Evolutionary conservation across 116 monocot genomes (phyloP), one percentile per base, ranked within the genome.

Genomic region (Dioscorea cayenensis): DNA sequence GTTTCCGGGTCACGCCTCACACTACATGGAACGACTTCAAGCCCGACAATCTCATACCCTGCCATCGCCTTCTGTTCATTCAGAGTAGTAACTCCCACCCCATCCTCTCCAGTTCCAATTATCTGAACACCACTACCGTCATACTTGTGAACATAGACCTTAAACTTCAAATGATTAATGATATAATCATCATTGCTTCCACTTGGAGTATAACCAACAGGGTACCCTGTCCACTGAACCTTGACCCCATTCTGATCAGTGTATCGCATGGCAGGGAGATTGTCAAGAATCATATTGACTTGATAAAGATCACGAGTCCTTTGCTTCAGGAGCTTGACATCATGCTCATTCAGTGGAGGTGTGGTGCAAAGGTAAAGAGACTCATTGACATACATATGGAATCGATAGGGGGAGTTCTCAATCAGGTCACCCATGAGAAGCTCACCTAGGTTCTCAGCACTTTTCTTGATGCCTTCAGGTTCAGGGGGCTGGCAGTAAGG

Each of bases 281-380:
- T 95, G 67, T 95, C 95, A 21, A 95, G 84, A 76, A 95, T 95
- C 91, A 95, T 91, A 37, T 91, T 95, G 55, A 91, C 91, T 82
- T 95, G 95, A 51, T 95, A 91, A 36, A 86, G 81, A 68, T 91
- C 86, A 16, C 78, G 84, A 28, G 84, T 84, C 23, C 95, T 72
- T 77, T 95, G 95, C 77, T 91, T 95, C 75, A 91, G 64, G 1
- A 95, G 83, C 74, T 86, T 91, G 7, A 86, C 89, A 7, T 95
- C 89, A 29, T 82, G 67, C 66, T 91, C 84, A 16, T 37, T 78
- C 35, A 89, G 66, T 1, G 83, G 70, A 10, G n/a, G 71, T 6
- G 81, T 81, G n/a, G 83, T 89, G 63, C 86, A 89, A 43, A 89
- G 78, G 63, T 80, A 86, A 1, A 86, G 25, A 0, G 81, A 83